Evolutionary conservation across 169 alveolate genomes (phyloP).

Genomic region (Blepharisma undulans): DNA sequence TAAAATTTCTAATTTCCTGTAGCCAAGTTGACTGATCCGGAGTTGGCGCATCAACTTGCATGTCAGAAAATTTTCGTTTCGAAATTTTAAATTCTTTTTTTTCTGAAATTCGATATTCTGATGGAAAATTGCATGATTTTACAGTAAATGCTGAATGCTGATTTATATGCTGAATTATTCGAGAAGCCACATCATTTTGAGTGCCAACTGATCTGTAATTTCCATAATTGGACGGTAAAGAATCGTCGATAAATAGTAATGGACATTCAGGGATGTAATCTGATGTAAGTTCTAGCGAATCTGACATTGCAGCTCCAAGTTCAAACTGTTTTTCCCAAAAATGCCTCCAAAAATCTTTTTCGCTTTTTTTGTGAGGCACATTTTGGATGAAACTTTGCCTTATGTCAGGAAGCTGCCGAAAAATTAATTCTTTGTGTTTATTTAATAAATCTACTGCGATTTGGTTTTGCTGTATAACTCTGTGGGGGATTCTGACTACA

Average conservation of each 20-base stretch:
- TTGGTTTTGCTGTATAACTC: not conserved
- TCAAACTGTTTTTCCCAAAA: slow-evolving; percentile 30
- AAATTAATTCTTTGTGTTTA: slow-evolving; percentile 15
- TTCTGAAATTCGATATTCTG: not conserved
- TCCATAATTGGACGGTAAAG: not conserved
- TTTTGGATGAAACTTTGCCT: not conserved
- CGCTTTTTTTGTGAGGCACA: slow-evolving; percentile 33
- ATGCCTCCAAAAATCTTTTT: slow-evolving; percentile 30
- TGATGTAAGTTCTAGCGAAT: slow-evolving; percentile 11
- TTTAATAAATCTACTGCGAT: not conserved
- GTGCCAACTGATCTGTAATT: not conserved
- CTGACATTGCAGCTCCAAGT: slow-evolving; percentile 4
- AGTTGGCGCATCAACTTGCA: not conserved
- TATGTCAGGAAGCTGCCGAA: slow-evolving; percentile 13
- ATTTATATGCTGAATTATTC: not conserved
- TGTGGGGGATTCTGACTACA: slow-evolving; percentile 19
- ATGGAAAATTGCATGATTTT: not conserved
- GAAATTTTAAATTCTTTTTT: not conserved
- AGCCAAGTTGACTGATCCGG: not conserved
- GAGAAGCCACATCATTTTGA: not conserved
- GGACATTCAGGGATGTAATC: not conserved
- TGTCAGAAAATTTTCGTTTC: not conserved
- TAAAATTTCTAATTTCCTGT: not conserved
- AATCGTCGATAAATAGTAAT: not conserved
- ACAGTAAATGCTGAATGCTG: not conserved